Base-by-base conservation (phyloP, 306 rosid species). In the Quercus rubra region DNA sequence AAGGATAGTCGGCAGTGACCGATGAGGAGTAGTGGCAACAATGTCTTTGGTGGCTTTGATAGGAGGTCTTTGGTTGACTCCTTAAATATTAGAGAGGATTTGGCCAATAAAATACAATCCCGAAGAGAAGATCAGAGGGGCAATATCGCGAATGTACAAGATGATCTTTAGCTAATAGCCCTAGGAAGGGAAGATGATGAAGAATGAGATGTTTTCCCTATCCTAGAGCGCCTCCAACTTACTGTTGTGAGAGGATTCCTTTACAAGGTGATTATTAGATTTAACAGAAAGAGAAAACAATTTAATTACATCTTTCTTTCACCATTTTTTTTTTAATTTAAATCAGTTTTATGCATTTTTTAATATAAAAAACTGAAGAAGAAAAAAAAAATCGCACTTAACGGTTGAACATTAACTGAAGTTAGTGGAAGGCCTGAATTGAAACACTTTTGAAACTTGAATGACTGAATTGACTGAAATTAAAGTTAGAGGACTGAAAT, bases 191-290 rank as follows among this genome's bases (percentile, higher is more conserved):
- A 72, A 27, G 81, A 63, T 62, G 70, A 72, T 51, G 83, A 30
- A 30, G 33, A 78, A 28, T 8, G 38, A 20, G 31, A 69, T 17
- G 79, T 59, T 77, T 83, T 51, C 86, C 86, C 86, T 10, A 52
- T 70, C 69, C 86, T 83, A 35, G 25, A 66, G 52, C 70, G 52
- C 55, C 35, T 30, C 70, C 80, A 58, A 41, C 86, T 78, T 49
- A 79, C 80, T 27, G 86, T 79, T 41, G 86, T 78, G 73, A 68
- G 79, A 74, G 86, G 86, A 59, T 83, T 83, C 68, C 86, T 83
- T 70, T 83, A 78, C 52, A 49, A 33, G 59, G 86, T 83, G 69
- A 30, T 30, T 30, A 30, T 30, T 30, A 30, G 33, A 30, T 30
- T 30, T 30, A 4, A 30, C 33, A 30, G 5, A 30, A 30, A 74